phyloP scores from a whole-genome alignment of 305 asterid species.

The Petunia hybrid region DNA sequence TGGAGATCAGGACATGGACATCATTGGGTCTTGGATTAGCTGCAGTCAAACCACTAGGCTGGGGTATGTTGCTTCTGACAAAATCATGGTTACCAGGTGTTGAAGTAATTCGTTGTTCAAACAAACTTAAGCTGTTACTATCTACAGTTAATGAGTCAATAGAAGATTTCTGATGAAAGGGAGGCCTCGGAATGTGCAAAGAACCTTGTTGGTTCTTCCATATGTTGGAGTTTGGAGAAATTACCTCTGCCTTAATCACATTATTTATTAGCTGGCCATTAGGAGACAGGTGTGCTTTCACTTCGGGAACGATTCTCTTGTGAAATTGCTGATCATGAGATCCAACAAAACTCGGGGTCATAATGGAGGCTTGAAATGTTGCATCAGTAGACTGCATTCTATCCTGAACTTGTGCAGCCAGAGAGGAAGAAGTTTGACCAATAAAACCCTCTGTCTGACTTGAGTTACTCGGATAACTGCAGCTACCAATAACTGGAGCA shows the following conservation, averaged over 20 bases:
- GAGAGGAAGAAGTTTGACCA: conserved; percentile 46
- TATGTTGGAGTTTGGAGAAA: conserved; percentile 51
- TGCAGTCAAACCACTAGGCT: neutral
- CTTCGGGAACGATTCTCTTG: conserved; percentile 35
- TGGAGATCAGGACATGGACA: neutral
- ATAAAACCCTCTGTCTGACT: conserved; percentile 6
- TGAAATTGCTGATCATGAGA: conserved; percentile 36
- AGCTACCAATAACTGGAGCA: conserved; percentile 24
- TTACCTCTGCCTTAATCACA: conserved; percentile 61
- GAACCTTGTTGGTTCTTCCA: conserved; percentile 56
- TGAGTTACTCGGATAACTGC: conserved; percentile 24
- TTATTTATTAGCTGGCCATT: conserved; percentile 41
- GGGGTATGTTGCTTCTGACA: neutral
- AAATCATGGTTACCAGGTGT: neutral
- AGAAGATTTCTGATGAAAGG: conserved; percentile 30
- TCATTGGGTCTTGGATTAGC: conserved; percentile 8
- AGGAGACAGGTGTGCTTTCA: conserved; percentile 39
- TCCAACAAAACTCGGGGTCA: conserved; percentile 30
- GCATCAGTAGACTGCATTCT: conserved; percentile 38
- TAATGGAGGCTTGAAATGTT: conserved; percentile 43
- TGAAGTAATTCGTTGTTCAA: neutral
- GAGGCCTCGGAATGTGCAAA: conserved; percentile 37
- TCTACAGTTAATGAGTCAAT: conserved; percentile 26
- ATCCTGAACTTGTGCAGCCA: conserved; percentile 41
- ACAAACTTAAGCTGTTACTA: conserved; percentile 16